Evolutionary conservation across 495 filamentous ascomycete genomes (phyloP).

Genomic region (Niebla homalea): DNA sequence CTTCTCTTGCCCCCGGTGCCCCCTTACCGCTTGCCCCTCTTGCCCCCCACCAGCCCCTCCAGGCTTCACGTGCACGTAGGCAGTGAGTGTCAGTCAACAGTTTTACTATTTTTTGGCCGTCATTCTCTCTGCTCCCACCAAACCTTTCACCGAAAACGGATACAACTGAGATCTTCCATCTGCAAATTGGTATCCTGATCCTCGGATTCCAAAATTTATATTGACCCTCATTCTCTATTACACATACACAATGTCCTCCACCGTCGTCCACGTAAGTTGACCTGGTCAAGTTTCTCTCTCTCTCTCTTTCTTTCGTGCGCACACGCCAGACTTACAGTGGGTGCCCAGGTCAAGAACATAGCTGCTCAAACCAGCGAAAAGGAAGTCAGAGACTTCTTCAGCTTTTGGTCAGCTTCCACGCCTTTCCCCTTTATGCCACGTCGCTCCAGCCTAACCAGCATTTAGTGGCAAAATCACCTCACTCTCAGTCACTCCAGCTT

Average conservation of each 20-base stretch:
- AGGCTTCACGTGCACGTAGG: too few species aligned
- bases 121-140: too few species aligned
- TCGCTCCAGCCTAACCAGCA: slow-evolving; percentile 15
- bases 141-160: too few species aligned
- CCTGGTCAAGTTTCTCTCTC: not conserved
- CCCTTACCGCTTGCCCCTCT: too few species aligned
- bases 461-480: slow-evolving; percentile 77
- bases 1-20: too few species aligned
- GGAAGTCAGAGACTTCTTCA: slow-evolving; percentile 94
- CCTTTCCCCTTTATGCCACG: not conserved
- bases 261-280: slow-evolving; percentile 35
- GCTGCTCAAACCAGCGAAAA: slow-evolving; percentile 64
- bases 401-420: slow-evolving; percentile 67
- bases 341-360: slow-evolving; percentile 58
- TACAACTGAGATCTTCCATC: too few species aligned
- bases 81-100: too few species aligned
- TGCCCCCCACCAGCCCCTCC: too few species aligned
- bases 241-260: slow-evolving; percentile 30
- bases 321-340: not conserved
- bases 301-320: not conserved
- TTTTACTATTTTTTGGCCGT: too few species aligned
- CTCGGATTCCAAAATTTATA: too few species aligned
- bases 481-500: slow-evolving; percentile 59
- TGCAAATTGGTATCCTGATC: too few species aligned
- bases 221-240: not conserved